Base-by-base conservation (phyloP, 2,329 filamentous ascomycete species). In the Mariannaea elegans region DNA sequence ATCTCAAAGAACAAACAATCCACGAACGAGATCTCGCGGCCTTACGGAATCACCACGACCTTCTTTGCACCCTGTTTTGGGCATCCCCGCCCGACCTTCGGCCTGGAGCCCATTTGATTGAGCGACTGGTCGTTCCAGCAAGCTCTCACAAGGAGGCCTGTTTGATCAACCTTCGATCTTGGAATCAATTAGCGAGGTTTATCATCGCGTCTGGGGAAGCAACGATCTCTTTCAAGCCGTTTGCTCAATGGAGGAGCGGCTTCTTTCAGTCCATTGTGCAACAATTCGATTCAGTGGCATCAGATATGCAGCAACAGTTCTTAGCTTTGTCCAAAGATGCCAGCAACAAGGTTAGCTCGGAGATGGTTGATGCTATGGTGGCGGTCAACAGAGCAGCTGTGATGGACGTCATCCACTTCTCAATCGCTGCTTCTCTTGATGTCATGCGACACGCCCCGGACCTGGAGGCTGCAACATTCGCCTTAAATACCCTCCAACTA, bases 61-160 rank as follows among this genome's bases (percentile, higher is more conserved):
- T 91, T 39, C 78, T 91, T 3, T 87, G 84, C 64, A 88, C 87
- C 1, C 77, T 91, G 4, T 90, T 85, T 70, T 91, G 87, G 87
- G 85, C 84, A 6, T 81, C 85, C 2, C 87, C 87, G 8, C 70
- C 79, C 2, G 81, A 83, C 3, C 68, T 85, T 47, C 81, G 87
- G 7, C 86, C 85, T 4, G 78, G 78, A 6, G 74, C 84, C 2
- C 79, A 81, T 54, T 76, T 86, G 18, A 81, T 90, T 10, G 84
- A 88, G 70, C 80, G 84, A 53, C 78, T 91, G 2, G 85, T 91
- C 3, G 72, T 77, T 16, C 84, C 87, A 0, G 82, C 80, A 18
- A 84, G 77, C 56, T 89, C 88, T 9, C 88, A 91, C 70, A 88
- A 87, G 65, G 86, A 89, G 70, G 88, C 87, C 3, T 89, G 86